A percentile compares a stretch with the other conserved stretches of the same genome.
These are phyloP conservation scores for Pythium graminicola DNA, from an alignment of 352 stramenopile species.

Conservation along the genomic window DNA sequence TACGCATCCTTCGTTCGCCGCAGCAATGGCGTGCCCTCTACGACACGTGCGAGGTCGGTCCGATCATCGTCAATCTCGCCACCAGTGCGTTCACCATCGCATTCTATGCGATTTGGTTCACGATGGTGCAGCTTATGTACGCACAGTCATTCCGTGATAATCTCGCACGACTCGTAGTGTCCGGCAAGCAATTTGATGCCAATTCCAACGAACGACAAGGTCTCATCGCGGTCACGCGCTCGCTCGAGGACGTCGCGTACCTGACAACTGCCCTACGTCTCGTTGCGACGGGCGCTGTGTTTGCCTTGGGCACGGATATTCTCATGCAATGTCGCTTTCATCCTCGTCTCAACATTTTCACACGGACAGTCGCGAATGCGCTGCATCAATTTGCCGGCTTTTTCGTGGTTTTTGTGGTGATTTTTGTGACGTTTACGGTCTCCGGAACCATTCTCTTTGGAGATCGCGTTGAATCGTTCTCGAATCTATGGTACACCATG, in stretches of 20 bases:
- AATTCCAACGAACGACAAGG: slow-evolving; percentile 27
- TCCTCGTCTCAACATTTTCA: slow-evolving; percentile 47
- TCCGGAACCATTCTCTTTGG: slow-evolving; percentile 52
- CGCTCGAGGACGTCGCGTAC: slow-evolving; percentile 21
- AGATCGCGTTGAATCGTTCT: slow-evolving; percentile 41
- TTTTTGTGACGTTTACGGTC: slow-evolving; percentile 47
- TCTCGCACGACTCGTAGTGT: slow-evolving; percentile 31
- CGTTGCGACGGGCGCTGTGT: slow-evolving; percentile 27
- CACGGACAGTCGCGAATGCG: slow-evolving; percentile 41
- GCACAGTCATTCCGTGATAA: slow-evolving; percentile 36
- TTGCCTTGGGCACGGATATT: slow-evolving; percentile 34
- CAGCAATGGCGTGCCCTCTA: not conserved
- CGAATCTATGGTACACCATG: slow-evolving; percentile 33
- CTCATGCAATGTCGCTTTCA: slow-evolving; percentile 50
- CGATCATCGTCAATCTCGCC: not conserved
- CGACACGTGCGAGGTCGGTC: not conserved
- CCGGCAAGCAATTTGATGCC: slow-evolving; percentile 29
- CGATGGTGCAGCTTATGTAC: slow-evolving; percentile 36
- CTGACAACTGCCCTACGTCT: slow-evolving; percentile 30
- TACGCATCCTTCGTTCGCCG: not conserved
- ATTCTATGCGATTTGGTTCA: slow-evolving; percentile 33
- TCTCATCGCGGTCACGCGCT: slow-evolving; percentile 23
- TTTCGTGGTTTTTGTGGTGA: slow-evolving; percentile 51
- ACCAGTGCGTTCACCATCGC: slow-evolving; percentile 2
- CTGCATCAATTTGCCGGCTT: slow-evolving; percentile 46